Base-by-base conservation (phyloP, 495 filamentous ascomycete species). In the Penicillium chermesinum region DNA sequence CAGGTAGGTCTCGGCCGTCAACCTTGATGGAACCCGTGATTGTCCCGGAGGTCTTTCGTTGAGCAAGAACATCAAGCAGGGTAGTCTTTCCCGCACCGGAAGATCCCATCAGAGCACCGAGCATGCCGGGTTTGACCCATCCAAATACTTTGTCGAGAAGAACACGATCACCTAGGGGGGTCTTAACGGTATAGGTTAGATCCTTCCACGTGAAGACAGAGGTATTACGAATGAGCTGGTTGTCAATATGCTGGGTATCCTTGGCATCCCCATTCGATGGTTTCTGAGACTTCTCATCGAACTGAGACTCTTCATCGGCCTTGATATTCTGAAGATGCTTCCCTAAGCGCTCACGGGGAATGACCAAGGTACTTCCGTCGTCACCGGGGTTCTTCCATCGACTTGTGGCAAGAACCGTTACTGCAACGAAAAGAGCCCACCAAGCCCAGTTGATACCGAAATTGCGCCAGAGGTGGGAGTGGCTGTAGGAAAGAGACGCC, bases 11-110 rank as follows among this genome's bases (percentile, higher is more conserved):
- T 15, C 75, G 78, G 1, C 88, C 91, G 52, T 95, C 87, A 9
- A 96, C 88, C 14, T 93, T 65, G 76, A 94, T 86, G 40, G 90
- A 85, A 16, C 91, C 91, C 6, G 76, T 79, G 45, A 96, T 89
- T 3, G 93, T 86, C 58, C 91, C 91, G 73, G 89, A 88, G 0
- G 86, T 87, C 42, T 86, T 89, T 53, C 91, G 82, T 52, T 86
- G 85, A 3, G 70, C 70, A 32, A 78, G 55, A 19, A 74, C 71
- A 49, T 78, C 73, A 3, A 78, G 64, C 14, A 84, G 57, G 1
- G 81, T 84, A 8, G 81, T 84, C 43, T 84, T 84, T n/a, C 81
- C 81, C 7, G 81, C 81, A 22, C 81, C 81, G 16, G 78, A 81
- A 12, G 75, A 75, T 14, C 80, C 81, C 74, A 91, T 87, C 10